phyloP scores from a whole-genome alignment of 2,329 filamentous ascomycete species.

The Paraphoma chrysanthemicola region DNA sequence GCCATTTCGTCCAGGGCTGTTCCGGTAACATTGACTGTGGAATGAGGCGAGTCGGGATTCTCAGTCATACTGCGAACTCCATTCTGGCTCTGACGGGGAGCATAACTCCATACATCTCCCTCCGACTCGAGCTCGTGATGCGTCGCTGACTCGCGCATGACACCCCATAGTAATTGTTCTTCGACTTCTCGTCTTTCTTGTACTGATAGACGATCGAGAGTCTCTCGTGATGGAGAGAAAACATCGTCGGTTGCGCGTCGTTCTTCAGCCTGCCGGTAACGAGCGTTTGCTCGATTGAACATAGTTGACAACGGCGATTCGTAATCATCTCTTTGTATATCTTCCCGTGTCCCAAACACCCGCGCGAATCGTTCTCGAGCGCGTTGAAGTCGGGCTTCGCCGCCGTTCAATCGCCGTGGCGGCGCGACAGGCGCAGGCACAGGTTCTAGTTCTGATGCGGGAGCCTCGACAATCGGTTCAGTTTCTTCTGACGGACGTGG shows the following conservation, averaged over 20 bases:
- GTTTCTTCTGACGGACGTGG: slow-evolving; percentile 1
- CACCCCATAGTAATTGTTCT: slow-evolving; percentile 42
- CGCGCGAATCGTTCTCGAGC: slow-evolving; percentile 40
- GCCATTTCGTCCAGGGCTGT: no score
- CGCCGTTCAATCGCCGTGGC: slow-evolving; percentile 20
- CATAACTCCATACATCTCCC: slow-evolving; percentile 31
- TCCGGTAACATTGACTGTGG: no score
- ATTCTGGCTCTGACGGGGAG: slow-evolving; percentile 5
- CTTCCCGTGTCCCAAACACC: slow-evolving; percentile 56
- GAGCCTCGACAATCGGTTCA: neutral
- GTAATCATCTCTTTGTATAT: slow-evolving; percentile 56
- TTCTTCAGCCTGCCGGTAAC: slow-evolving; percentile 53
- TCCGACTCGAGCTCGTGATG: slow-evolving; percentile 18
- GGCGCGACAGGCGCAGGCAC: neutral
- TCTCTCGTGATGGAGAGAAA: slow-evolving; percentile 22
- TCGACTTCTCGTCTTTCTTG: slow-evolving; percentile 40
- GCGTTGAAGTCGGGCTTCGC: slow-evolving; percentile 28
- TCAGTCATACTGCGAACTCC: neutral
- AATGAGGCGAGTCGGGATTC: neutral
- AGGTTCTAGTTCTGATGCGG: neutral
- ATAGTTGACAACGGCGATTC: slow-evolving; percentile 57
- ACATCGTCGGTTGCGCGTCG: slow-evolving; percentile 25
- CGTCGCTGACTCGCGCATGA: slow-evolving; percentile 34
- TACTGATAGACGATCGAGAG: slow-evolving; percentile 26
- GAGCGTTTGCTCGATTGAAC: slow-evolving; percentile 54